These are phyloP conservation scores for Colletotrichum sojae DNA, from an alignment of 2,329 filamentous ascomycete species.

Conservation along the genomic window DNA sequence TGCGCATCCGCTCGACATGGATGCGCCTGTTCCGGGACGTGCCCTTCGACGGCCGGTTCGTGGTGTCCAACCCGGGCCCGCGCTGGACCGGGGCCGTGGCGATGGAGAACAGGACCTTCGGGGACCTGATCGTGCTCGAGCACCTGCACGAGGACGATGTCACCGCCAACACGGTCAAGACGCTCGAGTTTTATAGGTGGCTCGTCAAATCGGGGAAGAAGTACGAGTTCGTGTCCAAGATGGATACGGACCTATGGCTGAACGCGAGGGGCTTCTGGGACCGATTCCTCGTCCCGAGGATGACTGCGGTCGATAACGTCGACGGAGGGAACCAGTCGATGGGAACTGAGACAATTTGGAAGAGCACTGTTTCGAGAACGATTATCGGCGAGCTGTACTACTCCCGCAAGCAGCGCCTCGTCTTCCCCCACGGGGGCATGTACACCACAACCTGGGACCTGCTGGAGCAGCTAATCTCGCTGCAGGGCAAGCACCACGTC, in stretches of 20 bases:
- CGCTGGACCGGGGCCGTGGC: constrained; percentile 46
- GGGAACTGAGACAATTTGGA: constrained; percentile 22
- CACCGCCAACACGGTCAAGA: constrained; percentile 52
- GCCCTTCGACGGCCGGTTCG: constrained; percentile 49
- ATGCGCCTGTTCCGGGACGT: constrained; percentile 49
- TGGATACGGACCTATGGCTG: constrained; percentile 51
- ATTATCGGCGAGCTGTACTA: constrained; percentile 50
- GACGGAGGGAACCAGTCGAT: background rate
- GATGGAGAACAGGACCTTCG: constrained; percentile 50
- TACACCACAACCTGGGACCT: constrained; percentile 53
- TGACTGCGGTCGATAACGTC: constrained; percentile 4
- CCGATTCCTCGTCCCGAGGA: constrained; percentile 44
- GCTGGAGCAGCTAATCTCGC: constrained; percentile 45
- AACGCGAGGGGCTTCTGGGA: constrained; percentile 51
- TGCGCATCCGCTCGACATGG: constrained; percentile 51
- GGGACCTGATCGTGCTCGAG: constrained; percentile 53
- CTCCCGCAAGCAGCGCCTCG: constrained; percentile 43
- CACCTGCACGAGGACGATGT: constrained; percentile 49
- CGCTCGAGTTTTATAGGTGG: constrained; percentile 51
- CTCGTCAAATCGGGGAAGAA: constrained; percentile 42
- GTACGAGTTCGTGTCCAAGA: constrained; percentile 51
- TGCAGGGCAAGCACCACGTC: constrained; percentile 46
- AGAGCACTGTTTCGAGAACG: constrained; percentile 44
- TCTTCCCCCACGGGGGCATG: constrained; percentile 51
- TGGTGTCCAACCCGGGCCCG: constrained; percentile 49